These are phyloP conservation scores for Yamadazyma songkhlaensis DNA, from an alignment of 1,139 yeast species.

Conservation along the genomic window DNA sequence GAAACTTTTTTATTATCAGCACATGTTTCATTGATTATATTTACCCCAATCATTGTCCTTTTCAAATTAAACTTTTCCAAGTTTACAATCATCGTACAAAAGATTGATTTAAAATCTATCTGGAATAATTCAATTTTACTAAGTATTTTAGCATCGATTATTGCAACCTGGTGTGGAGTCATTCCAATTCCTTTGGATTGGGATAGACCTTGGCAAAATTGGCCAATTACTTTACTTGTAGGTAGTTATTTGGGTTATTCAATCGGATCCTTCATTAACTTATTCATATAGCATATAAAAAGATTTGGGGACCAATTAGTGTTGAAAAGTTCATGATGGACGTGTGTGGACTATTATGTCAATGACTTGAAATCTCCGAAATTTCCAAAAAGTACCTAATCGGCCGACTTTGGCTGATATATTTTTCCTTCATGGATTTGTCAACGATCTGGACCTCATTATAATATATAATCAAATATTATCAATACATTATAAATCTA, in stretches of 20 bases:
- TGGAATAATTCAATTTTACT: conserved; percentile 37
- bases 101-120: conserved; percentile 22
- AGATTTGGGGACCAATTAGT: no score
- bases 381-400: no score
- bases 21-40: conserved; percentile 61
- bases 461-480: no score
- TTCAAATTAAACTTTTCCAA: conserved; percentile 52
- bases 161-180: conserved; percentile 93
- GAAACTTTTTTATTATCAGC: conserved; percentile 65
- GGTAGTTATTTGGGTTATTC: conserved; percentile 77
- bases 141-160: conserved; percentile 47
- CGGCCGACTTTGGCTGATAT: no score
- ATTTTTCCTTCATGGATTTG: no score
- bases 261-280: conserved; percentile 42
- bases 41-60: conserved; percentile 62
- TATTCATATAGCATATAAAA: conserved; percentile 8
- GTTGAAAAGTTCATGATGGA: background rate
- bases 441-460: no score
- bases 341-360: no score
- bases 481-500: no score
- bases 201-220: conserved; percentile 96
- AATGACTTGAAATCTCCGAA: no score
- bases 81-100: conserved; percentile 21
- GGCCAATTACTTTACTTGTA: conserved; percentile 91
- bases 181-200: conserved; percentile 93